phyloP scores from a whole-genome alignment of 148 eudicot species.

The Vaccinium vitisidaea region DNA sequence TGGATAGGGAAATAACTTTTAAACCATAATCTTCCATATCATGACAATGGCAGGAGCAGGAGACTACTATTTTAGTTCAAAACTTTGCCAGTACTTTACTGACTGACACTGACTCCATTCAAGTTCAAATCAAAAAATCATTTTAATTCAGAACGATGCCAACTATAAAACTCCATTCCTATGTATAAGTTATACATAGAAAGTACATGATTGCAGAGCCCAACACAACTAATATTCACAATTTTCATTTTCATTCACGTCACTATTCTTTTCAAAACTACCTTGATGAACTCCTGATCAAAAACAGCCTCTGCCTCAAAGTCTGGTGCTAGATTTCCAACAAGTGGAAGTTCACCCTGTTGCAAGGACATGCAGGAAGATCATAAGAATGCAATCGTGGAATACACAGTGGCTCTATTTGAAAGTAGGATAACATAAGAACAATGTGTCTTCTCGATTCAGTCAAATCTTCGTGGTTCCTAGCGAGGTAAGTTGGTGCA shows the following conservation, averaged over 20 bases:
- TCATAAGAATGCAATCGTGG: constrained; percentile 2
- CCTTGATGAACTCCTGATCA: constrained; percentile 93
- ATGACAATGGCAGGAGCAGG: not conserved
- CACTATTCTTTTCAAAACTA: constrained; percentile 20
- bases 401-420: not conserved
- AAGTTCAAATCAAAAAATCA: constrained; percentile 2
- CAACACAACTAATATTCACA: not conserved
- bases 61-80: not conserved
- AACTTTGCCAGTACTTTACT: not conserved
- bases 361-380: constrained; percentile 10
- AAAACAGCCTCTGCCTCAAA: constrained; percentile 98
- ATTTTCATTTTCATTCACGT: not conserved
- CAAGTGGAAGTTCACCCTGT: constrained; percentile 73
- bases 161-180: not conserved
- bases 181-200: not conserved
- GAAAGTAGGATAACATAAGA: not conserved
- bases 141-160: not conserved
- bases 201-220: not conserved
- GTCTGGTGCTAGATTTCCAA: constrained; percentile 89
- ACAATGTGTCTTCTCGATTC: not conserved
- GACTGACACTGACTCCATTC: not conserved
- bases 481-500: not conserved
- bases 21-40: not conserved
- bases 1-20: not conserved
- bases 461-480: not conserved